Percentiles rank a stretch among this genome's conserved stretches.
These are phyloP conservation scores for Coffea humblotiana DNA, from an alignment of 305 asterid species.

Conservation along the genomic window DNA sequence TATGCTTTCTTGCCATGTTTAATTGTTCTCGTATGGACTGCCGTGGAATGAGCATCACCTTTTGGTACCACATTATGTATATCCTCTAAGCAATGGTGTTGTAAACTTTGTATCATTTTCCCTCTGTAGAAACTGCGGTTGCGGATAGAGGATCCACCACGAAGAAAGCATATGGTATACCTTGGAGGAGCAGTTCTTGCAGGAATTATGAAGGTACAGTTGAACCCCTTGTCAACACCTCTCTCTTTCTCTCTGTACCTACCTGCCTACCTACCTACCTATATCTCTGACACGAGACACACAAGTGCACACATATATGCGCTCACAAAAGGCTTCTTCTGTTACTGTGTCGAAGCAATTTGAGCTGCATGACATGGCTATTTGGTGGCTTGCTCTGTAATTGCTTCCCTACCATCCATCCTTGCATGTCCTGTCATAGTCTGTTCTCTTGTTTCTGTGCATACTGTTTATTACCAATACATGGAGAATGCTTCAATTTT, in stretches of 20 bases:
- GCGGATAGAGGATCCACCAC: slow-evolving; percentile 96
- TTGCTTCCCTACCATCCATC: neutral
- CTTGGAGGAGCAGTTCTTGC: slow-evolving; percentile 99
- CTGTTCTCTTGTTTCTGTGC: neutral
- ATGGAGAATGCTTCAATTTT: no score
- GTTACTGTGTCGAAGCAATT: neutral
- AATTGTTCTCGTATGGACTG: neutral
- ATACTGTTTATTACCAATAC: no score
- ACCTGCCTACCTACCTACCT: neutral
- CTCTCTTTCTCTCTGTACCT: neutral
- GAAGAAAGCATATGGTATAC: slow-evolving; percentile 98
- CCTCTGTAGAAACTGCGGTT: slow-evolving; percentile 71
- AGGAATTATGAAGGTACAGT: slow-evolving; percentile 93
- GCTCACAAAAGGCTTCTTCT: neutral
- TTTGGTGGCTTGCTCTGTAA: neutral
- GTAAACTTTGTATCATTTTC: slow-evolving; percentile 3
- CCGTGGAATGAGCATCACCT: neutral
- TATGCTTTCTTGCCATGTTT: no score
- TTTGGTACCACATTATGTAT: neutral
- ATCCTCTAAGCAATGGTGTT: neutral
- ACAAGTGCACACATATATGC: neutral
- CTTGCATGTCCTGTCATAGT: neutral
- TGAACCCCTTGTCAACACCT: slow-evolving; percentile 2
- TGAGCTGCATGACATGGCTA: neutral
- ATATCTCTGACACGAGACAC: no score